Percentiles rank a stretch among this genome's conserved stretches.
Conservation (phyloP, 1,139 yeast genomes). For the Groenewaldozyma auringiensis region DNA sequence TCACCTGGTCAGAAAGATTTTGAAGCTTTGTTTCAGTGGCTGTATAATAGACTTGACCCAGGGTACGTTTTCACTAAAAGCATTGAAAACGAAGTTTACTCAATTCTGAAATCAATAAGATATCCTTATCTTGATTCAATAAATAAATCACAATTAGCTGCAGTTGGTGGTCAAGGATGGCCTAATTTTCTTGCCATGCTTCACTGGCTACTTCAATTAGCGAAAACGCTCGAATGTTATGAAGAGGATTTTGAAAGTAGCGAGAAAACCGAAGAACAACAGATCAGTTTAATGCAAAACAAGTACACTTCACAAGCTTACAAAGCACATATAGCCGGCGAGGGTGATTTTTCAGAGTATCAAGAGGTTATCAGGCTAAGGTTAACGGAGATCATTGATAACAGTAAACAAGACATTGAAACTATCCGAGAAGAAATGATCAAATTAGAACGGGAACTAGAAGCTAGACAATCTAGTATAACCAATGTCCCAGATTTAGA, state of each 20-base stretch:
- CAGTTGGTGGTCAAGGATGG: slow-evolving; percentile 92
- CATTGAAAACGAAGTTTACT: slow-evolving; percentile 69
- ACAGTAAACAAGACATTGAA: slow-evolving; percentile 38
- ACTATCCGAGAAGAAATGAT: slow-evolving; percentile 37
- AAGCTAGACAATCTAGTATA: slow-evolving; percentile 31
- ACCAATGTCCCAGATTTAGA: slow-evolving; percentile 41
- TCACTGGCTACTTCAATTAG: slow-evolving; percentile 66
- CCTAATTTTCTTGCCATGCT: slow-evolving; percentile 74
- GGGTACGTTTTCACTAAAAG: slow-evolving; percentile 61
- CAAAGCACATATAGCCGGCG: slow-evolving; percentile 52
- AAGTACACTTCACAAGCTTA: slow-evolving; percentile 62
- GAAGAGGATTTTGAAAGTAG: slow-evolving; percentile 24
- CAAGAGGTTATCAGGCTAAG: slow-evolving; percentile 51
- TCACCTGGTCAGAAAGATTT: slow-evolving; percentile 89
- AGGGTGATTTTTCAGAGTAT: slow-evolving; percentile 46
- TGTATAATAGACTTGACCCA: slow-evolving; percentile 72
- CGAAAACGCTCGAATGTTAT: slow-evolving; percentile 40
- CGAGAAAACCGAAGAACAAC: slow-evolving; percentile 33
- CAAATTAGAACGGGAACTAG: slow-evolving; percentile 29
- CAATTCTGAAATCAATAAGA: slow-evolving; percentile 52
- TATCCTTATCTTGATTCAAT: slow-evolving; percentile 80
- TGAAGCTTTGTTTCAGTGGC: slow-evolving; percentile 67
- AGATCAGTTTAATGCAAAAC: slow-evolving; percentile 54
- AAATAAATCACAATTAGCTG: slow-evolving; percentile 76
- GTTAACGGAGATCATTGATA: slow-evolving; percentile 41